phyloP scores from a whole-genome alignment of 768 basidiomycete genomes.

The Kwoniella sp. region DNA sequence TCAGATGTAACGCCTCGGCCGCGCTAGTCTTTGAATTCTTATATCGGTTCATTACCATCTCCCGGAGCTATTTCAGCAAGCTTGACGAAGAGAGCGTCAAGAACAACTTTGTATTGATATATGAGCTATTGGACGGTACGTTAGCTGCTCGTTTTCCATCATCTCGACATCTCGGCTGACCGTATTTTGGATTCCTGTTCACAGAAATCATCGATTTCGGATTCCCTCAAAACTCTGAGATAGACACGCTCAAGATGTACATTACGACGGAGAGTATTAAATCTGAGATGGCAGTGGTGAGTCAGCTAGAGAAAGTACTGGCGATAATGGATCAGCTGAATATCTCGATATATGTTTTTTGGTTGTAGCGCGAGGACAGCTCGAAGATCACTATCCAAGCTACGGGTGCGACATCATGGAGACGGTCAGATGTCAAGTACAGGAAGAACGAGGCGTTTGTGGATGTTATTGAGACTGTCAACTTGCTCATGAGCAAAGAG shows the following conservation, averaged over 20 bases:
- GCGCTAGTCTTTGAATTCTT: conserved; percentile 97
- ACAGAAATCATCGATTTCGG: conserved; percentile 97
- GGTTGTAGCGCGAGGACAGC: conserved; percentile 89
- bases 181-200: neutral
- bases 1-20: conserved; percentile 91
- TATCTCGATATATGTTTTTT: no score
- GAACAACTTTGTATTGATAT: conserved; percentile 98
- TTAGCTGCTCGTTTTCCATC: conserved; percentile 8
- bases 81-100: conserved; percentile 97
- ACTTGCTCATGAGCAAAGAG: conserved; percentile 95
- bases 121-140: conserved; percentile 94
- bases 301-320: conserved; percentile 40
- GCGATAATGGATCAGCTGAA: conserved; percentile 1
- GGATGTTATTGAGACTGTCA: conserved; percentile 97
- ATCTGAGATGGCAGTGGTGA: conserved; percentile 76
- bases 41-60: conserved; percentile 93
- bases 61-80: conserved; percentile 95
- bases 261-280: conserved; percentile 97
- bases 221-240: conserved; percentile 98
- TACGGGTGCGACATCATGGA: conserved; percentile 94
- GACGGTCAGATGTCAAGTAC: conserved; percentile 93
- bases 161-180: no score
- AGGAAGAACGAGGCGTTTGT: conserved; percentile 99
- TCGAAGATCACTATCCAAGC: conserved; percentile 97
- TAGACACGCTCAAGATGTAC: conserved; percentile 94